Evolutionary conservation across 257 asterid genomes (phyloP), one percentile per base, ranked within the genome.

Genomic region (Mentha longifolia): DNA sequence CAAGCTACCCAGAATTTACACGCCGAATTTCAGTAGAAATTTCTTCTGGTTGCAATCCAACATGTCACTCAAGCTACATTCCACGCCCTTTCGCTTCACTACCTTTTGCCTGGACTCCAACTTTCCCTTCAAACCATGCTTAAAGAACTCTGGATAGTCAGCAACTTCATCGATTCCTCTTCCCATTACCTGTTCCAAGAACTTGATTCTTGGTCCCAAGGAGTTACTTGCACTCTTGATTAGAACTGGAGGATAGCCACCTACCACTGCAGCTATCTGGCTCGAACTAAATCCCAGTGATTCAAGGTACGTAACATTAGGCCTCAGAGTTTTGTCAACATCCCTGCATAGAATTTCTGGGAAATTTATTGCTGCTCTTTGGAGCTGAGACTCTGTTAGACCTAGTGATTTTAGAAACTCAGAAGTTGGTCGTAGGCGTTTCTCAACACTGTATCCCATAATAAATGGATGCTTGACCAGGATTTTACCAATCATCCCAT

Each of bases 321-420:
- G 95, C 57, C 87, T 85, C 51, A 95, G 83, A 77, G 79, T 85
- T 83, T 82, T 92, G 70, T 89, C 71, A 7, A 72, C 95, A 73
- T 95, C 99, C 76, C 99, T 74, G 65, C 96, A 89, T 65, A 95
- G 55, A 76, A 95, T 87, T 83, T 92, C 96, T 9, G 98, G 97
- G 79, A 82, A 92, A 54, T 83, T 86, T 35, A 77, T 50, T 6
- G 84, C 90, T 68, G 90, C 87, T 14, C 81, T 80, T 67, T 85
- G 92, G 59, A 95, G 92, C 74, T 89, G 95, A 65, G 71, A 58
- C 61, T 77, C 94, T 6, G 79, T 79, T 4, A 95, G 81, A 65
- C 99, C 97, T 75, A 92, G 62, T 2, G 96, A 89, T 64, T 74
- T 89, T 19, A 95, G 80, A 72, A 88, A 95, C 65, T 89, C 97